Percentiles rank a stretch among this genome's conserved stretches.
Evolutionary conservation across 306 rosid species (phyloP).

Genomic region (Begonia fuchsioides): DNA sequence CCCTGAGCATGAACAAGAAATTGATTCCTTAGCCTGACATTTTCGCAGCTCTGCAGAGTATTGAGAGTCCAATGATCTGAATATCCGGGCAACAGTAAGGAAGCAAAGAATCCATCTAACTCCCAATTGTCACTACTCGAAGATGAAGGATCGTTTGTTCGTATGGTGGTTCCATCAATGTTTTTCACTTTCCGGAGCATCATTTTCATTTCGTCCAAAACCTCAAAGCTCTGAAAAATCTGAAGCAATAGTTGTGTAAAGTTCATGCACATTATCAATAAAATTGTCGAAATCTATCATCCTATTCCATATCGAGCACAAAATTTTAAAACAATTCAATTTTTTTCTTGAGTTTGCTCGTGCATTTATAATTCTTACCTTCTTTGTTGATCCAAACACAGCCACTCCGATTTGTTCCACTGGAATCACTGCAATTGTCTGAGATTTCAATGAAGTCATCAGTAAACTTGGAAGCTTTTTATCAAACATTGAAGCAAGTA

Average conservation of each 20-base stretch:
- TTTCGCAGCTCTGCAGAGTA: conserved; percentile 10
- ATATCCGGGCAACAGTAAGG: conserved; percentile 29
- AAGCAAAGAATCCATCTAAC: conserved; percentile 31
- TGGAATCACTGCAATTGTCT: conserved; percentile 60
- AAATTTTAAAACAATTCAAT: no score
- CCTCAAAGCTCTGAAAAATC: conserved; percentile 35
- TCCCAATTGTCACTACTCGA: conserved; percentile 26
- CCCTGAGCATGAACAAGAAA: background rate
- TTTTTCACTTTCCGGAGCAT: conserved; percentile 24
- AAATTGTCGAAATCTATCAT: no score
- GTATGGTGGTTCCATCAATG: conserved; percentile 7
- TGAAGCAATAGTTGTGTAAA: conserved; percentile 16
- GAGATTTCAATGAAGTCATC: conserved; percentile 6
- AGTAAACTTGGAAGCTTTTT: background rate
- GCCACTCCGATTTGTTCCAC: conserved; percentile 46
- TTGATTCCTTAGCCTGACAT: conserved; percentile 6
- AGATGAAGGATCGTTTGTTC: conserved; percentile 15
- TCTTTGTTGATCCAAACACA: conserved; percentile 61
- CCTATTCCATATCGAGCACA: no score
- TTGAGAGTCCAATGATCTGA: conserved; percentile 21
- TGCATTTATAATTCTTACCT: conserved; percentile 26
- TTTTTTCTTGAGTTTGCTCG: no score
- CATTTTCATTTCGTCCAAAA: conserved; percentile 41
- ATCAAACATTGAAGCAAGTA: background rate
- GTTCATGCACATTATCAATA: no score